Percentiles rank a stretch among this genome's conserved stretches.
Conservation (phyloP, 345 rosid genomes). For the Cardamine chenopodiifolia region DNA sequence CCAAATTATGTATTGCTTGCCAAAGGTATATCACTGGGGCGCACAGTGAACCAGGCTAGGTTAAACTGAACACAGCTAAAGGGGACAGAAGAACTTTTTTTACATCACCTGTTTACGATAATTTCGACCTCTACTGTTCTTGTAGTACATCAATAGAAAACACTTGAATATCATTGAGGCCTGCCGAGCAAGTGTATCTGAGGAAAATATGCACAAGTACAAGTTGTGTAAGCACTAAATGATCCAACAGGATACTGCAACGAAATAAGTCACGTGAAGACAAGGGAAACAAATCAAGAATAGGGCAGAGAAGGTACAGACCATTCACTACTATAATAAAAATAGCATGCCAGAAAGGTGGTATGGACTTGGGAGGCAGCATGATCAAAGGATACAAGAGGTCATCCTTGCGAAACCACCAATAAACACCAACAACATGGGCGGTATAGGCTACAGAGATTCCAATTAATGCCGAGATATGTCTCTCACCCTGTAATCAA, state of each 20-base stretch:
- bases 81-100: not conserved
- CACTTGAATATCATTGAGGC: constrained; percentile 90
- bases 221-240: constrained; percentile 16
- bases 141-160: constrained; percentile 83
- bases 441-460: constrained; percentile 68
- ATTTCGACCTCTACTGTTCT: constrained; percentile 90
- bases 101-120: constrained; percentile 85
- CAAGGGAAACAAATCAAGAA: constrained; percentile 16
- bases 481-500: constrained; percentile 91
- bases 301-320: constrained; percentile 42
- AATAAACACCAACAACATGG: constrained; percentile 84
- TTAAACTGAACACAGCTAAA: constrained; percentile 12
- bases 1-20: constrained; percentile 22
- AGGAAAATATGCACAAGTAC: constrained; percentile 32
- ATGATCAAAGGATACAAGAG: constrained; percentile 85
- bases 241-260: constrained; percentile 21
- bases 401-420: constrained; percentile 96
- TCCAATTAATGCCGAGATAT: constrained; percentile 71
- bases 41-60: constrained; percentile 9
- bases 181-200: constrained; percentile 95
- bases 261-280: not conserved
- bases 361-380: constrained; percentile 96
- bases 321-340: constrained; percentile 95
- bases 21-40: not conserved
- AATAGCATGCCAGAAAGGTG: constrained; percentile 98